Conservation (phyloP, 2,329 filamentous ascomycete species). For the Fusarium liriodendri region DNA sequence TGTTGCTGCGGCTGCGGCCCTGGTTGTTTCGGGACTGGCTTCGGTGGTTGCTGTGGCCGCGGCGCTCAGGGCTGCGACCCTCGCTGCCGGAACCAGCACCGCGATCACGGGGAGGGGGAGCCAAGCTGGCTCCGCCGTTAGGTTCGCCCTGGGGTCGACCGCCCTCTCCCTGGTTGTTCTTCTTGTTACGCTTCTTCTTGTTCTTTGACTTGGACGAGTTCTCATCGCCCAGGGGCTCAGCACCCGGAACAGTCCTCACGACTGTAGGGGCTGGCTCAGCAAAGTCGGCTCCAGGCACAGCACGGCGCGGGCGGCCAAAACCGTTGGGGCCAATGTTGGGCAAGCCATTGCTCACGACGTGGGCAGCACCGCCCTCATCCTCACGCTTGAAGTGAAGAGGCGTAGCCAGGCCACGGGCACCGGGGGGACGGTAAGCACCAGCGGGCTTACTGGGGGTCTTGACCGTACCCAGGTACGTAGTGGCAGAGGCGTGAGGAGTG, state of each 20-base stretch:
- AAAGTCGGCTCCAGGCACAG: conserved; percentile 88
- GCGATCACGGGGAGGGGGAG: conserved; percentile 56
- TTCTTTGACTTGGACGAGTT: conserved; percentile 92
- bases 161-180: conserved; percentile 82
- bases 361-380: conserved; percentile 93
- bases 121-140: conserved; percentile 60
- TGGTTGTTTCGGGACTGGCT: conserved; percentile 67
- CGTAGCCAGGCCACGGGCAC: conserved; percentile 87
- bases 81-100: conserved; percentile 58
- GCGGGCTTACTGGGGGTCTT: conserved; percentile 97
- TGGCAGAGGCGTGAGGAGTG: conserved; percentile 82
- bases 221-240: conserved; percentile 73
- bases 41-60: conserved; percentile 55
- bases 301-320: conserved; percentile 81
- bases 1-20: conserved; percentile 64
- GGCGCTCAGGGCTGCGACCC: conserved; percentile 74
- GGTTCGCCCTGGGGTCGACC: conserved; percentile 62
- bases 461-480: conserved; percentile 82
- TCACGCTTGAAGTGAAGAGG: conserved; percentile 97
- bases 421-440: conserved; percentile 95
- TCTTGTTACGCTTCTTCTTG: conserved; percentile 98
- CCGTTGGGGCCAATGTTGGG: conserved; percentile 78
- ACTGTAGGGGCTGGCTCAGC: conserved; percentile 75
- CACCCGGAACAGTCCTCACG: conserved; percentile 72
- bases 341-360: conserved; percentile 81